phyloP scores from a whole-genome alignment of 805 yeast species.

The Yamadazyma endophytica region DNA sequence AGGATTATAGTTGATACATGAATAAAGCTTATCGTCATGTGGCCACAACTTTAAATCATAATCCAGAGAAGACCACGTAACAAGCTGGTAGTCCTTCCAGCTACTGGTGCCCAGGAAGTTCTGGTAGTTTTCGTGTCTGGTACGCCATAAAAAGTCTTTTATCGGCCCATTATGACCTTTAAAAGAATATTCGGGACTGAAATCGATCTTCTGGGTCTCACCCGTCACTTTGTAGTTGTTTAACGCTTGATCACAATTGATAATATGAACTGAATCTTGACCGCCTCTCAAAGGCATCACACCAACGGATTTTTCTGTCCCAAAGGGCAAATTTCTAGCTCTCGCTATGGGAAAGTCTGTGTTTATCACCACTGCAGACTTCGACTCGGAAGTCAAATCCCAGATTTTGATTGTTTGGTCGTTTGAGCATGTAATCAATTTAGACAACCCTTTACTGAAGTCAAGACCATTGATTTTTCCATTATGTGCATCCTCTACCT shows the following conservation, averaged over 20 bases:
- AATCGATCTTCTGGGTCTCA: slow-evolving; percentile 21
- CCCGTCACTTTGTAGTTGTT: slow-evolving; percentile 19
- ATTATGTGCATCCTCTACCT: slow-evolving; percentile 64
- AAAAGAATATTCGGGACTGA: slow-evolving; percentile 54
- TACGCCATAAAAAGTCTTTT: slow-evolving; percentile 85
- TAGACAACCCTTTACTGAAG: slow-evolving; percentile 59
- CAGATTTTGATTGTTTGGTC: slow-evolving; percentile 80
- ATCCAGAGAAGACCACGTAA: slow-evolving; percentile 88
- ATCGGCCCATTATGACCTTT: slow-evolving; percentile 83
- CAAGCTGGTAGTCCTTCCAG: slow-evolving; percentile 83
- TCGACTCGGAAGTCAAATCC: slow-evolving; percentile 46
- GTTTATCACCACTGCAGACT: slow-evolving; percentile 45
- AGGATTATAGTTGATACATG: slow-evolving; percentile 35
- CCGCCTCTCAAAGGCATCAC: slow-evolving; percentile 92
- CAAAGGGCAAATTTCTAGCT: slow-evolving; percentile 87
- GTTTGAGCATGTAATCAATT: slow-evolving; percentile 77
- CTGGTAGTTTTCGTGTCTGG: slow-evolving; percentile 32
- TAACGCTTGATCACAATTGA: slow-evolving; percentile 42
- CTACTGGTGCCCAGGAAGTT: slow-evolving; percentile 50
- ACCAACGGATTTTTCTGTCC: slow-evolving; percentile 67
- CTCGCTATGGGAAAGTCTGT: slow-evolving; percentile 86
- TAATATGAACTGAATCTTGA: slow-evolving; percentile 53
- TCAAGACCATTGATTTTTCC: slow-evolving; percentile 89
- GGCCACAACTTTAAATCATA: slow-evolving; percentile 85
- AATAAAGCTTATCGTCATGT: slow-evolving; percentile 31